phyloP scores from a whole-genome alignment of 116 monocot genomes.

The Cymodocea nodosa region DNA sequence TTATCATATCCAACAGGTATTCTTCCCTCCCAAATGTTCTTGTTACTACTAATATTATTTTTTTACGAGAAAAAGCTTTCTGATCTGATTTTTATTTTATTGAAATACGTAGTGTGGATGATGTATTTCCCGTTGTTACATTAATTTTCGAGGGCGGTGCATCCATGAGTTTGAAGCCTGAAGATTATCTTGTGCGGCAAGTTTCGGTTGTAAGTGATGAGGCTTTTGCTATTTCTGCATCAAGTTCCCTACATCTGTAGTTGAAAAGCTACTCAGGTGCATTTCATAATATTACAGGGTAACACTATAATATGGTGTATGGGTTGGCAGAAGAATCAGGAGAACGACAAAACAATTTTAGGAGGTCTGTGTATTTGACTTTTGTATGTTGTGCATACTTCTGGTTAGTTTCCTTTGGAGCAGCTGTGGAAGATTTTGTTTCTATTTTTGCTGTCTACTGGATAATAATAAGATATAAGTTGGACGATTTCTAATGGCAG shows the following conservation, averaged over 20 bases:
- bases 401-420: no score
- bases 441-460: no score
- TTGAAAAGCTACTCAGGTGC: not conserved
- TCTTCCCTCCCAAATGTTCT: not conserved
- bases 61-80: not conserved
- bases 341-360: conserved; percentile 64
- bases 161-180: conserved; percentile 60
- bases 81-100: not conserved
- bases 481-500: no score
- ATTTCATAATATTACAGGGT: conserved; percentile 29
- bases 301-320: conserved; percentile 75
- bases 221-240: not conserved
- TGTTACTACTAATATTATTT: not conserved
- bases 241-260: not conserved
- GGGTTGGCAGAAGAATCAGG: conserved; percentile 87
- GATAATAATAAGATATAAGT: no score
- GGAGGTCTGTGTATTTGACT: conserved; percentile 48
- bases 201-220: conserved; percentile 47
- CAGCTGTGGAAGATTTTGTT: no score
- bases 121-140: conserved; percentile 64
- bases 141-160: conserved; percentile 74
- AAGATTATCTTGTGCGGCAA: conserved; percentile 83
- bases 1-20: conserved; percentile 54
- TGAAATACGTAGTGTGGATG: conserved; percentile 30
- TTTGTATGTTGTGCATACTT: not conserved